Conservation (phyloP, 1,284 basidiomycete species). For the Puccinia coronata region DNA sequence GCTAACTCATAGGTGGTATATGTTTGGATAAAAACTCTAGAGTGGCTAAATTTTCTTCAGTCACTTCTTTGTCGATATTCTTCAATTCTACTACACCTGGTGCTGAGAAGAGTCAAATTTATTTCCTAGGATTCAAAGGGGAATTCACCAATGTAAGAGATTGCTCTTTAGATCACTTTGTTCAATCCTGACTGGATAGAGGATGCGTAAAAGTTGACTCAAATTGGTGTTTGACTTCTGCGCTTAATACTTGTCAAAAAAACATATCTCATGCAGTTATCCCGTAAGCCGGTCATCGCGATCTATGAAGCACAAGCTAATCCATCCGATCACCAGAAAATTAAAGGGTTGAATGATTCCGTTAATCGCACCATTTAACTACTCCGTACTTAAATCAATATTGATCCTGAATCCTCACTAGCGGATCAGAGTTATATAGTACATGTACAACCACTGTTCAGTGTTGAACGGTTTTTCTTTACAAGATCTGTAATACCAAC, state of each 20-base stretch:
- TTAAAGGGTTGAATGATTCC: constrained; percentile 66
- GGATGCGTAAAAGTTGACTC: neutral
- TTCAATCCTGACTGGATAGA: no score
- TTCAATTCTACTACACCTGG: constrained; percentile 70
- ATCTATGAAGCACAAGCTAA: constrained; percentile 79
- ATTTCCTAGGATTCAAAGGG: constrained; percentile 77
- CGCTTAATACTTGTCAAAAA: neutral
- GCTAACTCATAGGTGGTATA: neutral
- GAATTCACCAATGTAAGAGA: constrained; percentile 69
- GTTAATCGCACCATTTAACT: constrained; percentile 5
- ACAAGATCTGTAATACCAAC: no score
- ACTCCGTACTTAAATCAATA: no score
- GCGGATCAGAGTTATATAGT: neutral
- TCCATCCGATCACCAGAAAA: constrained; percentile 75
- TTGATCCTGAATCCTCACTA: neutral
- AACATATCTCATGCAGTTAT: constrained; percentile 63
- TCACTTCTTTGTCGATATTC: constrained; percentile 72
- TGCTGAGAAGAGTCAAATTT: constrained; percentile 69
- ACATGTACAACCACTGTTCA: neutral
- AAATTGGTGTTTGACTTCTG: no score
- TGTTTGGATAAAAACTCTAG: constrained; percentile 59
- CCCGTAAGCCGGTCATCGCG: constrained; percentile 69
- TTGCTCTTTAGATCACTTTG: neutral
- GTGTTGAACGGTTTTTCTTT: neutral
- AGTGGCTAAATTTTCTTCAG: constrained; percentile 73